Base-by-base conservation (phyloP, 768 basidiomycete genomes). In the Mrakia hoshinonis region DNA sequence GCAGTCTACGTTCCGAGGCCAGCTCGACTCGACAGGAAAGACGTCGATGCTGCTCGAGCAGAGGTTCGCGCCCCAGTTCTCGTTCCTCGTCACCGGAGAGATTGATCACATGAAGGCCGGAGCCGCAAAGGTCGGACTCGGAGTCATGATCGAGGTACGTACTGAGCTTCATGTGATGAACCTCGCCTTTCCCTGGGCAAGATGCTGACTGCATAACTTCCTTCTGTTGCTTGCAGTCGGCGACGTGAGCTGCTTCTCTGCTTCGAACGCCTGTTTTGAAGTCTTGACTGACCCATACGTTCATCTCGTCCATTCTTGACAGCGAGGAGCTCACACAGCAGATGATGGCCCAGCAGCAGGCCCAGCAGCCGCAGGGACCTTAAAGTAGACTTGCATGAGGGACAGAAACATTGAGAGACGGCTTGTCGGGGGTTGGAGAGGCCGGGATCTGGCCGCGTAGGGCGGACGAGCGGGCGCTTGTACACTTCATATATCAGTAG, bases 1-100 rank as follows among this genome's bases (percentile, higher is more conserved):
- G 68, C 85, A 91, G 84, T 85, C 94, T 22, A 91, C 91, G 3
- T 97, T 97, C 84, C 85, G 93, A 75, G 94, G 93, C 61, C 95
- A 98, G 80, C 74, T 97, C 29, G 96, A 98, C 78, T 92, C 90
- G 66, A 89, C 89, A 34, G 94, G 95, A 55, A 99, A 98, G 81
- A 90, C 98, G 36, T 90, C 91, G 60, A 93, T 94, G 73, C 80
- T 94, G 76, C 86, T 98, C 26, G 96, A 99, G 81, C 95, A 98
- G 81, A 86, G 93, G 67, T 92, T 98, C 79, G 91, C 91, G 15
- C 96, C 96, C 4, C 87, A 91, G 11, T 97, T 99, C 78, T 87
- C 92, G 18, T 96, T 99, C 84, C 80, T 94, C 76, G 87, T 99
- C 58, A 85, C 91, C 22, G 96, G 96, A 12, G 96, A 99, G 84